These are phyloP conservation scores for Protomyces inundatus DNA, from an alignment of 1,139 yeast genomes.

Conservation along the genomic window DNA sequence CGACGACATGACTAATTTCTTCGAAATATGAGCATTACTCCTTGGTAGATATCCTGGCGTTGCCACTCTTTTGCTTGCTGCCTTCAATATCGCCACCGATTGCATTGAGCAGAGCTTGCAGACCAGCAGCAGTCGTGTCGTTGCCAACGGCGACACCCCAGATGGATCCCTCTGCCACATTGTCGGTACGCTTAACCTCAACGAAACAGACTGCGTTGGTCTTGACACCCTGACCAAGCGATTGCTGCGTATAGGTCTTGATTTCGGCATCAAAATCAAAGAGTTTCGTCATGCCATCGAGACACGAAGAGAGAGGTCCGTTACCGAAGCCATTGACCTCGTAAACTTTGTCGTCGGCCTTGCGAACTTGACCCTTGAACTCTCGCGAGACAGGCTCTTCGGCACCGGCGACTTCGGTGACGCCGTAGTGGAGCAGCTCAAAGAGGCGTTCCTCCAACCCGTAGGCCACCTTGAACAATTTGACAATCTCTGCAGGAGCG, in stretches of 20 bases:
- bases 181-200: conserved; percentile 48
- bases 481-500: conserved; percentile 66
- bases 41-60: not conserved
- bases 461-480: conserved; percentile 67
- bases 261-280: conserved; percentile 64
- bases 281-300: conserved; percentile 62
- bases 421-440: conserved; percentile 34
- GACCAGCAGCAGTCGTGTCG: conserved; percentile 87
- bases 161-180: conserved; percentile 34
- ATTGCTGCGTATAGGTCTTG: conserved; percentile 82
- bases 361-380: conserved; percentile 48
- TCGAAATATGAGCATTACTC: not conserved
- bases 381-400: conserved; percentile 42
- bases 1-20: no score
- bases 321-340: conserved; percentile 63
- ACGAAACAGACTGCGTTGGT: conserved; percentile 89
- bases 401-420: conserved; percentile 39
- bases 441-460: conserved; percentile 45
- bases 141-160: conserved; percentile 97
- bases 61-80: conserved; percentile 16
- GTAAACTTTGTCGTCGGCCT: conserved; percentile 43
- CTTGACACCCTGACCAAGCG: conserved; percentile 78
- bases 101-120: conserved; percentile 53
- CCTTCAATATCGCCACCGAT: conserved; percentile 24
- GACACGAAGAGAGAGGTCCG: conserved; percentile 91